These are phyloP conservation scores for Tuber indicum DNA, from an alignment of 495 filamentous ascomycete species.

Conservation along the genomic window DNA sequence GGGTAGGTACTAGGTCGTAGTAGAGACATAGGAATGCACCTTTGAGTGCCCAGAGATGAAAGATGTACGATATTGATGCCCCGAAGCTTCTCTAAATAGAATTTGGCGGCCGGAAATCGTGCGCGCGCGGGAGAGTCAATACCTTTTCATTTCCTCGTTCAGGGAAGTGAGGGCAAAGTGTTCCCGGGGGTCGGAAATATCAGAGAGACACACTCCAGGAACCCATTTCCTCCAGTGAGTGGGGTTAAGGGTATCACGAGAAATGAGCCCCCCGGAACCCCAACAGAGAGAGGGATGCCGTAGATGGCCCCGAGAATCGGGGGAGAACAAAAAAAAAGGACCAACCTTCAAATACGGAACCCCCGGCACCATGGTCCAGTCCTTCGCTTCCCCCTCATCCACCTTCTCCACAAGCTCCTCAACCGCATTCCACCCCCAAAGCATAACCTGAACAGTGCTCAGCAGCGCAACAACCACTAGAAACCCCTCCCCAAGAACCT, in stretches of 20 bases:
- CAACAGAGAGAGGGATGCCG: neutral
- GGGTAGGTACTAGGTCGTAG: constrained; percentile 32
- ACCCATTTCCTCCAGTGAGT: neutral
- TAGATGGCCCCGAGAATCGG: neutral
- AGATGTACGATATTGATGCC: constrained; percentile 27
- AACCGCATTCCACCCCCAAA: constrained; percentile 28
- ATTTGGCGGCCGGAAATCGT: neutral
- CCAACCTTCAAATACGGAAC: constrained; percentile 7
- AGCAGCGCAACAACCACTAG: constrained; percentile 26
- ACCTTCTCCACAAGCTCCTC: constrained; percentile 9
- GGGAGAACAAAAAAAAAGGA: constrained; percentile 3
- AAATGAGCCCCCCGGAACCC: neutral
- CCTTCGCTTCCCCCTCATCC: neutral
- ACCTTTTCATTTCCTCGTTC: neutral
- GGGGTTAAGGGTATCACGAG: neutral
- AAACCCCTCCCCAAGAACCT: constrained; percentile 23
- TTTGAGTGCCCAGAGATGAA: constrained; percentile 31
- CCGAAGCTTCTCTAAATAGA: constrained; percentile 23
- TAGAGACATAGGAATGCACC: constrained; percentile 33
- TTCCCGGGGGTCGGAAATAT: neutral
- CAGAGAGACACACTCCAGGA: neutral
- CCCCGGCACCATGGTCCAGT: constrained; percentile 20
- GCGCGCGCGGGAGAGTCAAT: neutral
- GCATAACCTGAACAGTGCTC: constrained; percentile 24
- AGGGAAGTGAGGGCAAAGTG: neutral